A percentile compares a stretch with the other conserved stretches of the same genome.
phyloP scores from a whole-genome alignment of 2,329 filamentous ascomycete genomes.

The Metarhizium robertsii region DNA sequence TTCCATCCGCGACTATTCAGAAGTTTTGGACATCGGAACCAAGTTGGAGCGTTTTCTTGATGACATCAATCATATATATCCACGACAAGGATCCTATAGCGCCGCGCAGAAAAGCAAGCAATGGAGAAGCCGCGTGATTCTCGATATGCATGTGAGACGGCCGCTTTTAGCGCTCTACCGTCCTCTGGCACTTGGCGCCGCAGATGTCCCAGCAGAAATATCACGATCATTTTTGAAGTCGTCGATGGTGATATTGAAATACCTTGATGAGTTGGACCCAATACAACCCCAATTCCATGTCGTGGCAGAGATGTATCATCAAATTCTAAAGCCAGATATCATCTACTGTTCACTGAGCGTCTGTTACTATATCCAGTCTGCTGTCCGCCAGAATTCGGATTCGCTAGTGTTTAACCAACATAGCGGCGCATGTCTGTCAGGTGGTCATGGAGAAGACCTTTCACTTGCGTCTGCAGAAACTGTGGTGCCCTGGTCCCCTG shows the following conservation, averaged over 20 bases:
- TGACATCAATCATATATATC: conserved; percentile 44
- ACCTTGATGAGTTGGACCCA: conserved; percentile 44
- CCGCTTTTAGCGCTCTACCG: conserved; percentile 44
- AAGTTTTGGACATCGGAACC: conserved; percentile 43
- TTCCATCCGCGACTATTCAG: conserved; percentile 40
- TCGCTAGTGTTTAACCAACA: conserved; percentile 19
- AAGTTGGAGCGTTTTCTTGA: conserved; percentile 45
- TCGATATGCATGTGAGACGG: conserved; percentile 45
- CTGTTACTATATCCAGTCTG: conserved; percentile 42
- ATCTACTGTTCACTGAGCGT: conserved; percentile 45
- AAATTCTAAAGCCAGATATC: conserved; percentile 44
- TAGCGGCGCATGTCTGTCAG: conserved; percentile 19
- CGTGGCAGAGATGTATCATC: conserved; percentile 42
- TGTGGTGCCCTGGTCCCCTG: conserved; percentile 31
- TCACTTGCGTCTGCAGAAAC: conserved; percentile 25
- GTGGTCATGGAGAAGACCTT: conserved; percentile 2
- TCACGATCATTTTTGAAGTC: conserved; percentile 43
- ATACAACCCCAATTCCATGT: conserved; percentile 34
- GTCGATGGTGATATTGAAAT: conserved; percentile 45
- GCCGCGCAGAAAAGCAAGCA: conserved; percentile 36
- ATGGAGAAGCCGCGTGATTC: conserved; percentile 40
- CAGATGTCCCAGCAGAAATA: conserved; percentile 41
- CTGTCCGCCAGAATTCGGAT: conserved; percentile 19
- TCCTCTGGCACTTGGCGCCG: conserved; percentile 42
- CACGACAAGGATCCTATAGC: conserved; percentile 32